A percentile compares a stretch with the other conserved stretches of the same genome.
Evolutionary conservation across 2,329 filamentous ascomycete genomes (phyloP).

Genomic region (Clarireedia paspali): DNA sequence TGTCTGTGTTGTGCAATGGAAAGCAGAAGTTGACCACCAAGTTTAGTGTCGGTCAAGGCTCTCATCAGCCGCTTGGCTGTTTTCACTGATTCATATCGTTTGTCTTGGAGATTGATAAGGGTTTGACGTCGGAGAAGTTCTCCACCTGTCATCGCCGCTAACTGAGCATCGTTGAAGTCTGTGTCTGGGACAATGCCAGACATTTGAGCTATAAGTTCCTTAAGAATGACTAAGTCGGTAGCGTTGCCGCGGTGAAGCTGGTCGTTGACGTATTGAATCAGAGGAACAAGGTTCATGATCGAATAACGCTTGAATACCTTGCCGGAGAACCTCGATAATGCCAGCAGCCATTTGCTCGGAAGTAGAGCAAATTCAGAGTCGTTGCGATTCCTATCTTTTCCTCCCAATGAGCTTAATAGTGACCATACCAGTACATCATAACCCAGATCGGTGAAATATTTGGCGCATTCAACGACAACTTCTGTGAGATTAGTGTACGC

Average conservation of each 20-base stretch:
- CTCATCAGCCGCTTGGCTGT: slow-evolving; percentile 75
- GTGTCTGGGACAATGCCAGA: slow-evolving; percentile 81
- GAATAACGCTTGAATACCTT: slow-evolving; percentile 82
- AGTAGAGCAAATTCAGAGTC: slow-evolving; percentile 58
- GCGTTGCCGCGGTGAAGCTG: slow-evolving; percentile 78
- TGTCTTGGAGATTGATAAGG: slow-evolving; percentile 72
- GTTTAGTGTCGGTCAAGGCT: slow-evolving; percentile 66
- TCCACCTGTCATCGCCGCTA: slow-evolving; percentile 83
- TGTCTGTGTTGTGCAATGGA: slow-evolving; percentile 86
- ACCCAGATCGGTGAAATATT: slow-evolving; percentile 86
- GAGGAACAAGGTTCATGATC: slow-evolving; percentile 73
- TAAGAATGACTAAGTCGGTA: slow-evolving; percentile 83
- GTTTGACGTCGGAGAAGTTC: slow-evolving; percentile 72
- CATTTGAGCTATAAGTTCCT: slow-evolving; percentile 88
- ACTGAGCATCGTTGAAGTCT: slow-evolving; percentile 82
- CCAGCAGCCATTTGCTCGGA: slow-evolving; percentile 87
- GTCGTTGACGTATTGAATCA: slow-evolving; percentile 82
- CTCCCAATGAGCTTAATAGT: slow-evolving; percentile 66
- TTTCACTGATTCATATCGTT: slow-evolving; percentile 64
- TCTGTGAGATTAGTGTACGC: slow-evolving; percentile 93
- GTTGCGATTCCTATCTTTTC: slow-evolving; percentile 54
- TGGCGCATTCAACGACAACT: slow-evolving; percentile 86
- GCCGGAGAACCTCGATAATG: slow-evolving; percentile 83
- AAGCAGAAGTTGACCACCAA: slow-evolving; percentile 79
- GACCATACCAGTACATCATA: slow-evolving; percentile 95